Evolutionary conservation across 2,329 filamentous ascomycete species (phyloP).

Genomic region (Fonsecaea erecta): DNA sequence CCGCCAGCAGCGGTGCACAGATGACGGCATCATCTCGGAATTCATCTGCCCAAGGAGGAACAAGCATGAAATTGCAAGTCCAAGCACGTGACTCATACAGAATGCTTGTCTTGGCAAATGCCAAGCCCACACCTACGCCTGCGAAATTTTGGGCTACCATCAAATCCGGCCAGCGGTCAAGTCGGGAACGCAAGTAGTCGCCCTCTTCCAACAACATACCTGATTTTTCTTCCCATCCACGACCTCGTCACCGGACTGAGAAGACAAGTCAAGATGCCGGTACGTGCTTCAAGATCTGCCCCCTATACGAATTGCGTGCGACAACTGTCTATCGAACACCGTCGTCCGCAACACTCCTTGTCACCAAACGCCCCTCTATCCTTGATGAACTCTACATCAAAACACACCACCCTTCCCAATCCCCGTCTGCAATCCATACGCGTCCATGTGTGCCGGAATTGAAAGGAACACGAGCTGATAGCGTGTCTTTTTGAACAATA

Average conservation of each 20-base stretch:
- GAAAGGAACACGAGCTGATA: neutral
- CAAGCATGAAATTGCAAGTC: neutral
- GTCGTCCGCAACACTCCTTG: neutral
- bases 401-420: neutral
- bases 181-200: neutral
- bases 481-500: neutral
- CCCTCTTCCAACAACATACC: neutral
- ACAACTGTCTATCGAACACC: neutral
- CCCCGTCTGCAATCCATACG: no score
- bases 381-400: neutral
- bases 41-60: neutral
- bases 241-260: constrained; percentile 33
- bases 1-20: no score
- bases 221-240: neutral
- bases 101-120: constrained; percentile 14
- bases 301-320: neutral
- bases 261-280: constrained; percentile 60
- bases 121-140: constrained; percentile 20
- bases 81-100: neutral
- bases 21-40: constrained; percentile 19
- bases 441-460: neutral
- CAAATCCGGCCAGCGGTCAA: neutral
- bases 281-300: constrained; percentile 42
- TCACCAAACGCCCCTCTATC: neutral
- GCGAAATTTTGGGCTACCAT: constrained; percentile 11